Evolutionary conservation across 2,329 filamentous ascomycete genomes (phyloP).

Genomic region (Magnaporthiopsis poae): DNA sequence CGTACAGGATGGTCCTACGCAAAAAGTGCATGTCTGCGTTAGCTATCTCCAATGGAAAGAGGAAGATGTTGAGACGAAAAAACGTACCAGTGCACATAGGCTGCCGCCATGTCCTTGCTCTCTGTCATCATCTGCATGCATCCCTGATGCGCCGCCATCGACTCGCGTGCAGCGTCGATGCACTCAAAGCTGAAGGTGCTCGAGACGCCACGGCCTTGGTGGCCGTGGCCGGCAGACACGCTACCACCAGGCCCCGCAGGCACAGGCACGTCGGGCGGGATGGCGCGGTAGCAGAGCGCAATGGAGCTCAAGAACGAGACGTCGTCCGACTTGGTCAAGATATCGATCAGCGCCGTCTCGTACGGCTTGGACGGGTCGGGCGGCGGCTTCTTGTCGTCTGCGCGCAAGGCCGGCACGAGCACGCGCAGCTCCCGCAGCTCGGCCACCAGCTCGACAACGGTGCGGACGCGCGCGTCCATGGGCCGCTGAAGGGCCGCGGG

Average conservation of each 20-base stretch:
- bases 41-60: not conserved
- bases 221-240: not conserved
- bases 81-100: conserved; percentile 43
- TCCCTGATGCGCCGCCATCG: conserved; percentile 34
- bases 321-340: conserved; percentile 37
- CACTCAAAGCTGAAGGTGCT: conserved; percentile 40
- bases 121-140: conserved; percentile 34
- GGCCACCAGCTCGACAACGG: conserved; percentile 28
- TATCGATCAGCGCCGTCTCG: conserved; percentile 30
- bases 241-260: conserved; percentile 5
- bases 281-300: conserved; percentile 43
- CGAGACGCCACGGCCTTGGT: not conserved
- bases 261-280: conserved; percentile 32
- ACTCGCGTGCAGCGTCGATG: conserved; percentile 38
- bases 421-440: conserved; percentile 30
- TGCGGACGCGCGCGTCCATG: conserved; percentile 28
- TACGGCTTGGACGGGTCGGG: conserved; percentile 3
- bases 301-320: conserved; percentile 37
- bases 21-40: conserved; percentile 10
- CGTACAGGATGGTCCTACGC: conserved; percentile 42
- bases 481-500: conserved; percentile 33
- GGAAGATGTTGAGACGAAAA: not conserved
- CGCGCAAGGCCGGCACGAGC: conserved; percentile 26
- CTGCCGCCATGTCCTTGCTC: conserved; percentile 30
- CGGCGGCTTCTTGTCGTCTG: not conserved